These are phyloP conservation scores for Trypethelium eluteriae DNA, from an alignment of 495 filamentous ascomycete species.

Conservation along the genomic window DNA sequence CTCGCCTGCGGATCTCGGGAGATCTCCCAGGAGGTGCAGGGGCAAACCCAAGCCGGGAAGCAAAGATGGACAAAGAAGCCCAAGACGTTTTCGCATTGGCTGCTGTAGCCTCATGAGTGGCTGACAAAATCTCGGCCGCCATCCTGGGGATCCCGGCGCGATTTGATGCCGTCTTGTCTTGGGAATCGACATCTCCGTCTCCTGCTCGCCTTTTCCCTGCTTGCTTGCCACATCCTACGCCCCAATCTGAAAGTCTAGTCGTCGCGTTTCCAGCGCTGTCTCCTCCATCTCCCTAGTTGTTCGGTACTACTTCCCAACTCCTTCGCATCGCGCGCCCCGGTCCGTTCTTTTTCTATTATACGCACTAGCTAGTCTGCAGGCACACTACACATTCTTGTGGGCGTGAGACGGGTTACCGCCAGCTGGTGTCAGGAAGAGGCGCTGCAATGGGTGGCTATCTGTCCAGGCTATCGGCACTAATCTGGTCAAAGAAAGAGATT, in stretches of 20 bases:
- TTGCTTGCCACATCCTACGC: no score
- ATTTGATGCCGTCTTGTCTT: slow-evolving; percentile 3
- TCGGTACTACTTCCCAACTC: neutral
- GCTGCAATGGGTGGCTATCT: slow-evolving; percentile 29
- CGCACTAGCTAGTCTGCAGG: neutral
- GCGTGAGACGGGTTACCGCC: neutral
- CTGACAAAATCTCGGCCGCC: slow-evolving; percentile 8
- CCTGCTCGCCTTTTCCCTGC: neutral
- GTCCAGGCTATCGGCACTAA: slow-evolving; percentile 50
- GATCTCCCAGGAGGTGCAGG: no score
- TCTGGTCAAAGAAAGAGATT: slow-evolving; percentile 95
- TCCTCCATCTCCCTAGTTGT: neutral
- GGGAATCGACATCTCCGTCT: neutral
- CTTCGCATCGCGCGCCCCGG: neutral
- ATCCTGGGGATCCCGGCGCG: neutral
- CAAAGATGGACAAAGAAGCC: neutral
- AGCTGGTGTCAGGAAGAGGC: neutral
- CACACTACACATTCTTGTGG: neutral
- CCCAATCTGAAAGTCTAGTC: no score
- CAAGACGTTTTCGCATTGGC: neutral
- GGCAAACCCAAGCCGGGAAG: no score
- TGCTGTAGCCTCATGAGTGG: neutral
- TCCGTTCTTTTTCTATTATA: neutral
- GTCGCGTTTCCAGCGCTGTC: neutral
- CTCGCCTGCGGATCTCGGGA: no score